Evolutionary conservation across 225 moss, liverwort and hornwort species (phyloP).

Genomic region (Rhytidiadelphus loreus): DNA sequence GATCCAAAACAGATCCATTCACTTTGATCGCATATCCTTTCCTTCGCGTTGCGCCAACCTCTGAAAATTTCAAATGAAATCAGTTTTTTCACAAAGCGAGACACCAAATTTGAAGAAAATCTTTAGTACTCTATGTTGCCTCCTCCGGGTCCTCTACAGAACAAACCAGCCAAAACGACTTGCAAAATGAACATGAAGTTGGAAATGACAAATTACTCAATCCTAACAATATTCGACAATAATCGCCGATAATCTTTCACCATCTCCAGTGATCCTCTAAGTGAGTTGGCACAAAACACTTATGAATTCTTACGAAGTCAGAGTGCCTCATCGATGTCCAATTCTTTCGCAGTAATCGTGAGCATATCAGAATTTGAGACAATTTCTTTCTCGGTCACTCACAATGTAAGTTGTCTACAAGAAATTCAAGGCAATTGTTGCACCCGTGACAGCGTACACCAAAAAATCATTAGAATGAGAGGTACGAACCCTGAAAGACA

Average conservation of each 20-base stretch:
- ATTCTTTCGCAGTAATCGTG: not conserved
- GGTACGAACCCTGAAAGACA: not conserved
- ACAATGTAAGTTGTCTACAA: not conserved
- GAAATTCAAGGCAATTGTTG: not conserved
- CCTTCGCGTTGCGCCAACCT: not conserved
- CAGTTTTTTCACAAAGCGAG: not conserved
- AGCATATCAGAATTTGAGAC: not conserved
- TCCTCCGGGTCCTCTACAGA: not conserved
- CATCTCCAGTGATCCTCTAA: not conserved
- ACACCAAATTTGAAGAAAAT: not conserved
- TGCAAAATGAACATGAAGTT: not conserved
- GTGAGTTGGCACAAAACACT: not conserved
- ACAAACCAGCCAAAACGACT: not conserved
- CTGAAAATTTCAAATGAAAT: not conserved
- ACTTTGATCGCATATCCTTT: conserved; percentile 5
- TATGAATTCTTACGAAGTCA: not conserved
- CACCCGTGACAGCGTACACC: not conserved
- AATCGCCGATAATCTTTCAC: not conserved
- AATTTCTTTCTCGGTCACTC: not conserved
- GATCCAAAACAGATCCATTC: not conserved
- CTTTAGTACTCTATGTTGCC: not conserved
- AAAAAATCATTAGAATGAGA: not conserved
- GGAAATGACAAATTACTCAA: not conserved
- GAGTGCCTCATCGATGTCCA: not conserved
- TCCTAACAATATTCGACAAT: not conserved